phyloP scores from a whole-genome alignment of 805 yeast genomes.

The Monosporozyma aerobia region DNA sequence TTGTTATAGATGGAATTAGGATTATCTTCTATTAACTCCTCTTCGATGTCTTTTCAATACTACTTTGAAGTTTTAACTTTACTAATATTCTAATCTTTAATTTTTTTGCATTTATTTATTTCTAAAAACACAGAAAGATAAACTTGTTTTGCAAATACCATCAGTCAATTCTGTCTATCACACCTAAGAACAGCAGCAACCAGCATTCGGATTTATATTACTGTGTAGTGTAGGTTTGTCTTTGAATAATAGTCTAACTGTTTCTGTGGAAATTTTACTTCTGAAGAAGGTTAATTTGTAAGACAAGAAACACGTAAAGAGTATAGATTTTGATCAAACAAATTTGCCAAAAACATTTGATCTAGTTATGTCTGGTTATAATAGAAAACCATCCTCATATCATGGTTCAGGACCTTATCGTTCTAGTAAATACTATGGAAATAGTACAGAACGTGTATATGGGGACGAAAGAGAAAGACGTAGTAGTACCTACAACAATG shows the following conservation, averaged over 20 bases:
- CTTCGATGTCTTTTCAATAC: not conserved
- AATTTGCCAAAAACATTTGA: not conserved
- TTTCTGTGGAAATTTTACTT: not conserved
- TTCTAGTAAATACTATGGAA: not conserved
- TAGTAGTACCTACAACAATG: not conserved
- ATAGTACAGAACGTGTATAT: not conserved
- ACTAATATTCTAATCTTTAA: not conserved
- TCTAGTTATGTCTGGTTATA: constrained; percentile 7
- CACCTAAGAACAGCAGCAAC: not conserved
- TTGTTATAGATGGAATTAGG: not conserved
- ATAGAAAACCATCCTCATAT: constrained; percentile 3
- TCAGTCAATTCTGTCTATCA: not conserved
- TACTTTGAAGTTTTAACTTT: not conserved
- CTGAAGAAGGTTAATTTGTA: not conserved
- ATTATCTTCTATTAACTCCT: not conserved
- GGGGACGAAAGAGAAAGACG: not conserved
- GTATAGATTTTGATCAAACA: not conserved
- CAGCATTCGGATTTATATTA: not conserved
- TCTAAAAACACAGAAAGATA: not conserved
- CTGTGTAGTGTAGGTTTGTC: not conserved
- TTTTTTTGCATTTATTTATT: not conserved
- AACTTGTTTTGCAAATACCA: not conserved
- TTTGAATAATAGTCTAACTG: not conserved
- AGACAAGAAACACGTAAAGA: not conserved
- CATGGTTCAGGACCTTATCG: not conserved